phyloP scores from a whole-genome alignment of 2,329 filamentous ascomycete species.

The Paramyrothecium roridum region DNA sequence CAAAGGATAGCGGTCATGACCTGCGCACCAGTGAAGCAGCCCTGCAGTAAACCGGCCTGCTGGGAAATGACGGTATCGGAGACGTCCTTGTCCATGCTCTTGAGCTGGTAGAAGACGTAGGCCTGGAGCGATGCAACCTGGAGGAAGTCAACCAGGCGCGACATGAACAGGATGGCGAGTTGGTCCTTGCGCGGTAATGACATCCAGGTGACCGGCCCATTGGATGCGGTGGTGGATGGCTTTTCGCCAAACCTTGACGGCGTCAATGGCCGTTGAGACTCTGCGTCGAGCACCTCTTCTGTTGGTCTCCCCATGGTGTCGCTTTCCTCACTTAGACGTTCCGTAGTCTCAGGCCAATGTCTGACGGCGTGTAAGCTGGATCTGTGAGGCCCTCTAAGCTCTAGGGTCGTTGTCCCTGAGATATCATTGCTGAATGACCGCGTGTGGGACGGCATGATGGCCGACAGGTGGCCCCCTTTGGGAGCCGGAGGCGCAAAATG shows the following conservation, averaged over 20 bases:
- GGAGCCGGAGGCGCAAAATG: background rate
- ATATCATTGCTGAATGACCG: constrained; percentile 8
- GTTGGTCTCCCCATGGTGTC: constrained; percentile 2
- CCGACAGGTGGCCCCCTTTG: background rate
- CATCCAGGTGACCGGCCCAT: constrained; percentile 58
- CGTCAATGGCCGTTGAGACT: background rate
- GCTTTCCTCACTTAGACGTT: constrained; percentile 2
- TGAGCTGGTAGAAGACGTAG: constrained; percentile 75
- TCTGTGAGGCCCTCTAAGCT: background rate
- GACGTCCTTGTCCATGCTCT: constrained; percentile 57
- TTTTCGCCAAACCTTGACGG: background rate
- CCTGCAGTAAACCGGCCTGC: constrained; percentile 68
- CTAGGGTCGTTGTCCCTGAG: background rate
- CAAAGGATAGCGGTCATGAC: constrained; percentile 72
- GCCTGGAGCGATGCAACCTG: constrained; percentile 66
- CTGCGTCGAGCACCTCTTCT: background rate
- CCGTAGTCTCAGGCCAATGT: background rate
- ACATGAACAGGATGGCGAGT: constrained; percentile 65
- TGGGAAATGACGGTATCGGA: constrained; percentile 56
- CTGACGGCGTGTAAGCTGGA: background rate
- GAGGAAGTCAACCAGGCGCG: constrained; percentile 69
- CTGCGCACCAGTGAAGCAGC: constrained; percentile 70
- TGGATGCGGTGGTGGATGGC: background rate
- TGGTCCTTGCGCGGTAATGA: constrained; percentile 70
- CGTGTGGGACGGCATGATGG: constrained; percentile 1